phyloP scores from a whole-genome alignment of 208 protist genomes.

The Vickermania spadyakhi region DNA sequence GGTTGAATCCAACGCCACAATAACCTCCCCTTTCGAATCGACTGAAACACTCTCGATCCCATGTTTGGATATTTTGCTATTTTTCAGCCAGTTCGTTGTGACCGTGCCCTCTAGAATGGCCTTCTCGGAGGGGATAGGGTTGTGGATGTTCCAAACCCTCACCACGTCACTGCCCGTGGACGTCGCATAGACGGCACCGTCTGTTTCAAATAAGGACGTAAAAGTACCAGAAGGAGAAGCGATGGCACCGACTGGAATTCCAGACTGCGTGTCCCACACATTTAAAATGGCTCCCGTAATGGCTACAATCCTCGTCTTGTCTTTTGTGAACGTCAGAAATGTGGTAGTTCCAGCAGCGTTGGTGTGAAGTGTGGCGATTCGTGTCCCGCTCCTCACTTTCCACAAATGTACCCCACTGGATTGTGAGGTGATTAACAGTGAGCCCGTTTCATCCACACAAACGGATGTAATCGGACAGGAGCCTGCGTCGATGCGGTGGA shows the following conservation, averaged over 20 bases:
- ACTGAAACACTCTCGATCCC: constrained; percentile 25
- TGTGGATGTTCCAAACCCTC: constrained; percentile 38
- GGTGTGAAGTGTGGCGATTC: constrained; percentile 21
- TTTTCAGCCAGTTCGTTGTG: constrained; percentile 47
- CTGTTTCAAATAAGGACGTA: constrained; percentile 36
- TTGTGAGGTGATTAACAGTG: constrained; percentile 44
- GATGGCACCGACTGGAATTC: constrained; percentile 33
- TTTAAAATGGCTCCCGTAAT: constrained; percentile 27
- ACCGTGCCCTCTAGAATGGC: constrained; percentile 28
- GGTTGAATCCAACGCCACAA: constrained; percentile 14
- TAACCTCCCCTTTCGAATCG: constrained; percentile 18
- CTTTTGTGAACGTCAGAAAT: constrained; percentile 41
- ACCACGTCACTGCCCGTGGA: constrained; percentile 37
- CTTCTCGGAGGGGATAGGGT: constrained; percentile 42
- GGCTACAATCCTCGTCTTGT: constrained; percentile 44
- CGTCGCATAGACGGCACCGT: constrained; percentile 31
- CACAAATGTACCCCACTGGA: constrained; percentile 42
- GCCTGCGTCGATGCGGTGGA: constrained; percentile 48
- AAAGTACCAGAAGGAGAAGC: constrained; percentile 35
- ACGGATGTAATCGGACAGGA: constrained; percentile 45
- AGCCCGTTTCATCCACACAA: constrained; percentile 43
- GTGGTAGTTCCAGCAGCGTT: constrained; percentile 17
- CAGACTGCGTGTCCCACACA: constrained; percentile 49
- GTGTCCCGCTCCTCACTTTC: constrained; percentile 38
- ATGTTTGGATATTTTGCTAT: constrained; percentile 41